phyloP scores from a whole-genome alignment of 208 protist species.

The Leishmania mexicana region DNA sequence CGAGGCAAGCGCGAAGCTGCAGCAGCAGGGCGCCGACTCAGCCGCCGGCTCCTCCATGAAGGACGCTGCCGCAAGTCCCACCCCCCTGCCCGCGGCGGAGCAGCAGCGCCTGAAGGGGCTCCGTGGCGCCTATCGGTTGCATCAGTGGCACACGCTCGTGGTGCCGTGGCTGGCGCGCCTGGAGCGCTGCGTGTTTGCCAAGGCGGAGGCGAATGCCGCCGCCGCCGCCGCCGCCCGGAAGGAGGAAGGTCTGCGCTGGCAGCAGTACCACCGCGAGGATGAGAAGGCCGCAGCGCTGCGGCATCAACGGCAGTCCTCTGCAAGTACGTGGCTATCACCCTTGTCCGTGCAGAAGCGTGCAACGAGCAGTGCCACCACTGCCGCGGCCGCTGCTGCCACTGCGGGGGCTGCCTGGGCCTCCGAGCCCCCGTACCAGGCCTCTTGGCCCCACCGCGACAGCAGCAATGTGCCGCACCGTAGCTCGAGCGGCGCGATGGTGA shows the following conservation, averaged over 20 bases:
- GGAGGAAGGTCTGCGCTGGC: slow-evolving; percentile 41
- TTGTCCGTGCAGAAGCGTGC: slow-evolving; percentile 23
- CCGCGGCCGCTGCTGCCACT: not conserved
- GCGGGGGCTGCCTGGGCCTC: slow-evolving; percentile 8
- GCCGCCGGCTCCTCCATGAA: not conserved
- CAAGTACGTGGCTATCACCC: slow-evolving; percentile 33
- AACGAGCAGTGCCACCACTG: not conserved
- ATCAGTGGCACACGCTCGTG: slow-evolving; percentile 39
- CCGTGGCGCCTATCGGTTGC: slow-evolving; percentile 39
- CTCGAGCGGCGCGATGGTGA: not conserved
- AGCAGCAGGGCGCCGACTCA: not conserved
- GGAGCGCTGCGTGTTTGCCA: slow-evolving; percentile 16
- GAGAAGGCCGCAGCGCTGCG: slow-evolving; percentile 17
- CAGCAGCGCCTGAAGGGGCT: slow-evolving; percentile 18
- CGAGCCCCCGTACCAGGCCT: slow-evolving; percentile 22
- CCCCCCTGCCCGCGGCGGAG: not conserved
- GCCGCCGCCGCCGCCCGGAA: slow-evolving; percentile 21
- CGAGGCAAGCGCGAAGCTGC: slow-evolving; percentile 18
- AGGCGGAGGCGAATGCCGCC: slow-evolving; percentile 9
- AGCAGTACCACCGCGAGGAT: slow-evolving; percentile 39
- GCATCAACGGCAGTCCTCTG: slow-evolving; percentile 12
- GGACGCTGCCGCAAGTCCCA: not conserved
- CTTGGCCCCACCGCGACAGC: slow-evolving; percentile 2
- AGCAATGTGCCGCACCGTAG: not conserved
- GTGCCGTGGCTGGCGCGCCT: slow-evolving; percentile 38